phyloP scores from a whole-genome alignment of 768 basidiomycete genomes.

The Termitomyces sp. region DNA sequence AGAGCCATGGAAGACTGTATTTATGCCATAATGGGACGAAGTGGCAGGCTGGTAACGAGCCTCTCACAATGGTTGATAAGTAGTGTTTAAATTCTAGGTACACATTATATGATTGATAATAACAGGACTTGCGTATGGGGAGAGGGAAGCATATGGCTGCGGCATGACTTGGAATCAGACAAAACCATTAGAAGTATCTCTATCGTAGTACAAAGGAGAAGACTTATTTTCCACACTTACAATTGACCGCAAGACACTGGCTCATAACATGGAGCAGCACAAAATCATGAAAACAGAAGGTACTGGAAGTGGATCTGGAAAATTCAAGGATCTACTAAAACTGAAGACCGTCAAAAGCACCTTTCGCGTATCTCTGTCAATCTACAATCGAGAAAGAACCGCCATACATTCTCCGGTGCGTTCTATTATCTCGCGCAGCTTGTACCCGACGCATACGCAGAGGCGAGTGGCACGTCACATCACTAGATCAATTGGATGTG shows the following conservation, averaged over 20 bases:
- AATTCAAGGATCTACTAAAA: no score
- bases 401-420: no score
- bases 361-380: neutral
- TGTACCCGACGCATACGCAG: neutral
- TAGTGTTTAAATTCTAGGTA: neutral
- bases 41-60: neutral
- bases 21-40: neutral
- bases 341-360: no score
- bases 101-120: neutral
- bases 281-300: no score
- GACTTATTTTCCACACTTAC: no score
- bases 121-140: neutral
- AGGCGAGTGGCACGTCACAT: neutral
- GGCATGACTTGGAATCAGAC: neutral
- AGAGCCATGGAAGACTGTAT: neutral
- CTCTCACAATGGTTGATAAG: neutral
- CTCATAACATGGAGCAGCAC: no score
- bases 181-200: neutral
- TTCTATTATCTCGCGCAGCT: neutral
- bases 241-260: no score
- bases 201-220: no score
- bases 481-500: neutral
- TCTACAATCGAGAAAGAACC: no score
- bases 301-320: no score
- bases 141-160: neutral